Evolutionary conservation across 2,329 filamentous ascomycete species (phyloP).

Genomic region (Fusarium sp.): DNA sequence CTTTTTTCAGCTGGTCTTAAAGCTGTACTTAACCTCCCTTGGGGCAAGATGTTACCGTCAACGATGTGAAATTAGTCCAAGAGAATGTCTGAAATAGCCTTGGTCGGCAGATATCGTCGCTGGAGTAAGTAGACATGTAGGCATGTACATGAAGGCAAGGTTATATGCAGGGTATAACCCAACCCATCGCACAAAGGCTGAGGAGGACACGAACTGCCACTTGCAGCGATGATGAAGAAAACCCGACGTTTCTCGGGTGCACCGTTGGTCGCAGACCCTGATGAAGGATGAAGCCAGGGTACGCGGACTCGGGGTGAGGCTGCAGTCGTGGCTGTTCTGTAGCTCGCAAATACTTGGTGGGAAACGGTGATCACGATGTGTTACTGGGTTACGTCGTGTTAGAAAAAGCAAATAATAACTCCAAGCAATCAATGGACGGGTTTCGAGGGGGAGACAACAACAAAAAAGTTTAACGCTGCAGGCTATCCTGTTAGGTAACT

Average conservation of each 20-base stretch:
- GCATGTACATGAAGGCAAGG: conserved; percentile 25
- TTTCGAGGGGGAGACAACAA: conserved; percentile 17
- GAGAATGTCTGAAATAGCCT: conserved; percentile 13
- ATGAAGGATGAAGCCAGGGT: conserved; percentile 2
- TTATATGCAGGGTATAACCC: conserved; percentile 36
- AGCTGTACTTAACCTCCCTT: background rate
- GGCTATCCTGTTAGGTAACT: conserved; percentile 1
- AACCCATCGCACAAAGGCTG: conserved; percentile 28
- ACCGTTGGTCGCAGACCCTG: conserved; percentile 19
- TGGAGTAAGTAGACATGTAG: conserved; percentile 1
- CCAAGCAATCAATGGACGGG: conserved; percentile 7
- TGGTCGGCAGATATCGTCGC: conserved; percentile 26
- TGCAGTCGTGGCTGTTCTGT: conserved; percentile 25
- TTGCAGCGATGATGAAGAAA: conserved; percentile 36
- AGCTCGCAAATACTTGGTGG: background rate
- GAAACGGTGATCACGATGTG: conserved; percentile 25
- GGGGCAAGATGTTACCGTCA: conserved; percentile 11
- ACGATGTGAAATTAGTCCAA: conserved; percentile 3
- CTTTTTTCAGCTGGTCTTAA: background rate
- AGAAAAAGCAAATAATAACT: conserved; percentile 43
- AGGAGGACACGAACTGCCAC: conserved; percentile 29
- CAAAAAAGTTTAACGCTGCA: background rate
- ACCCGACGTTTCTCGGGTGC: conserved; percentile 39
- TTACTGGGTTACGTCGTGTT: conserved; percentile 27
- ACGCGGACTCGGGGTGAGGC: conserved; percentile 24